Base-by-base conservation (phyloP, 352 stramenopile genomes). In the Phytophthora rubi region DNA sequence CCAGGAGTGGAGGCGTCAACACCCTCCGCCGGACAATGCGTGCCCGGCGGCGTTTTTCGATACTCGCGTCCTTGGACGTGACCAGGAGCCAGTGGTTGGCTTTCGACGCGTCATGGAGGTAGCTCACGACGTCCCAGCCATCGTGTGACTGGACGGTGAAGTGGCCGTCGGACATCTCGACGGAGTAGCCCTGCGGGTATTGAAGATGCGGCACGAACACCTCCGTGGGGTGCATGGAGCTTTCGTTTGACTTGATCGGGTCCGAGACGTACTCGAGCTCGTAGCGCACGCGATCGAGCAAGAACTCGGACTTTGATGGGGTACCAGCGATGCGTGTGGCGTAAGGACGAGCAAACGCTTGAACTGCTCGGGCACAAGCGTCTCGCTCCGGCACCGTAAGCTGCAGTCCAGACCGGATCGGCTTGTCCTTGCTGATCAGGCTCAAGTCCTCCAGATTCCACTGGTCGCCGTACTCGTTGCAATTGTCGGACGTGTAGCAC, bases 381-480 rank as follows among this genome's bases (percentile, higher is more conserved):
- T 84, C 76, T 49, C 74, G 64, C 52, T 88, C 72, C 23, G 35
- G 37, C 16, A 62, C 26, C 0, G 58, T 51, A 30, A 59, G 15
- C 39, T 45, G 52, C 28, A 37, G 42, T 48, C 61, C 49, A 37
- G 62, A 61, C 16, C 65, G 69, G 7, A 66, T 48, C 6, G 76
- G 70, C 32, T 88, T 83, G 55, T 70, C 77, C 9, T 63, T 64
- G 42, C 84, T 95, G 45, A 94, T 86, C 44, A 97, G 73, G 39
- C 86, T 95, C 51, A 97, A 75, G 57, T 97, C 89, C 48, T 97
- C 90, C 8, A 88, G 54, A 79, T 97, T 97, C 90, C 90, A 97
- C 53, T 85, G 66, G 49, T 97, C 90, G 23, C 90, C 89, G 37
- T 82, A 92, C 15, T 76, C 59, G 73, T 96, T 89, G 60, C 59